Percentiles rank a stretch among this genome's conserved stretches.
Evolutionary conservation across 306 rosid species (phyloP).

Genomic region (Trichosanthes truncata): DNA sequence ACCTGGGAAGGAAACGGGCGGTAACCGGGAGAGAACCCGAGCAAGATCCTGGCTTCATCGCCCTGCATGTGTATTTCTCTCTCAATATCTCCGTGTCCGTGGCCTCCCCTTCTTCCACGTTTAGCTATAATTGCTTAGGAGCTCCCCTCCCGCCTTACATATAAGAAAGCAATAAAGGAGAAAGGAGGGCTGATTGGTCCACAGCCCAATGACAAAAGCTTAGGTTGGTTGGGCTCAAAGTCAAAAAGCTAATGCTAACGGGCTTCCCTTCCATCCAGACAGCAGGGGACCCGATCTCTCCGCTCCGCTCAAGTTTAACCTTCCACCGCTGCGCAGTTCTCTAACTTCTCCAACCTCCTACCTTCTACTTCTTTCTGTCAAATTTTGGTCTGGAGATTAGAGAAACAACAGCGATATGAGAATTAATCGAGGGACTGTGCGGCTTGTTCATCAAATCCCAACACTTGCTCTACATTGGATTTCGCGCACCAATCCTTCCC

Average conservation of each 20-base stretch:
- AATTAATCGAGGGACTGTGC: neutral
- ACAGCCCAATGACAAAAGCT: neutral
- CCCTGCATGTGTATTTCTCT: constrained; percentile 23
- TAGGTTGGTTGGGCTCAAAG: neutral
- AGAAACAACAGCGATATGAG: neutral
- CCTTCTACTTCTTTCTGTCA: neutral
- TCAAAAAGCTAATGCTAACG: neutral
- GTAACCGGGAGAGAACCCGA: constrained; percentile 52
- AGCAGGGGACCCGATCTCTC: too few species aligned
- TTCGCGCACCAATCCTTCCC: neutral
- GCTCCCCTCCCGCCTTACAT: too few species aligned
- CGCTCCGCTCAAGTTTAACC: too few species aligned
- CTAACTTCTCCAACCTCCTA: neutral
- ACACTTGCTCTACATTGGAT: neutral
- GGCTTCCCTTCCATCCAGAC: too few species aligned
- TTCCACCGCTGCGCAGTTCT: too few species aligned
- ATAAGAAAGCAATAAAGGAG: too few species aligned
- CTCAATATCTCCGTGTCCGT: neutral
- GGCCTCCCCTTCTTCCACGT: neutral
- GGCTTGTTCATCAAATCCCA: constrained; percentile 3
- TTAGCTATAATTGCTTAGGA: too few species aligned
- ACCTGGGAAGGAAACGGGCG: constrained; percentile 46
- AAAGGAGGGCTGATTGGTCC: neutral
- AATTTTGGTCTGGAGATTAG: neutral
- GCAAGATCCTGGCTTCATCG: constrained; percentile 43